Percentiles rank a stretch among this genome's conserved stretches.
Evolutionary conservation across 2,329 filamentous ascomycete genomes (phyloP).

Genomic region (Verticillium klebahnii): DNA sequence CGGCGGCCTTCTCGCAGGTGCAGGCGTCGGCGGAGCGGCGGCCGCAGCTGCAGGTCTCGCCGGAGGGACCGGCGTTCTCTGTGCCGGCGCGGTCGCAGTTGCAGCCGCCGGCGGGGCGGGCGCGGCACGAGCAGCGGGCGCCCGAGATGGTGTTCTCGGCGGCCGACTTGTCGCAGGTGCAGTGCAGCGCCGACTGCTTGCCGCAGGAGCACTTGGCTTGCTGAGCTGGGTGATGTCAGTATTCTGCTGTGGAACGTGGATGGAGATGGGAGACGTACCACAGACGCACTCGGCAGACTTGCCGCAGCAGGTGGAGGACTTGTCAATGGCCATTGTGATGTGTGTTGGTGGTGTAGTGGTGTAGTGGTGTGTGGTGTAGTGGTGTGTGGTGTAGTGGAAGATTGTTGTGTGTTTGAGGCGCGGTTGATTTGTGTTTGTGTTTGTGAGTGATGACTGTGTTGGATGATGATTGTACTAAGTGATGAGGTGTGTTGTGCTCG

Average conservation of each 20-base stretch:
- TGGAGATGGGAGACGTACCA: slow-evolving; percentile 37
- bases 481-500: background rate
- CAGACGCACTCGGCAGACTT: slow-evolving; percentile 50
- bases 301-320: slow-evolving; percentile 51
- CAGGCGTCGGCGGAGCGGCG: slow-evolving; percentile 65
- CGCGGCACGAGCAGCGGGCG: slow-evolving; percentile 77
- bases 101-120: slow-evolving; percentile 73
- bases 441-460: background rate
- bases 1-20: slow-evolving; percentile 74
- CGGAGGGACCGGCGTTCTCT: slow-evolving; percentile 62
- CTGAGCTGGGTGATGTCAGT: slow-evolving; percentile 37
- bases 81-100: slow-evolving; percentile 68
- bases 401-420: background rate
- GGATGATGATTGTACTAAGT: background rate
- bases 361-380: too few species aligned
- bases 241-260: background rate
- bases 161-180: slow-evolving; percentile 73
- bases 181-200: slow-evolving; percentile 79
- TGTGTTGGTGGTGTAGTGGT: slow-evolving; percentile 4
- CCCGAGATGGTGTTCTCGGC: slow-evolving; percentile 71
- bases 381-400: background rate
- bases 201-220: slow-evolving; percentile 83
- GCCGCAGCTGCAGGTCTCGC: slow-evolving; percentile 71
- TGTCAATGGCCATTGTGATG: slow-evolving; percentile 27
- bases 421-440: background rate